phyloP scores from a whole-genome alignment of 106 monocot genomes.

The Dendrobium catenatum region DNA sequence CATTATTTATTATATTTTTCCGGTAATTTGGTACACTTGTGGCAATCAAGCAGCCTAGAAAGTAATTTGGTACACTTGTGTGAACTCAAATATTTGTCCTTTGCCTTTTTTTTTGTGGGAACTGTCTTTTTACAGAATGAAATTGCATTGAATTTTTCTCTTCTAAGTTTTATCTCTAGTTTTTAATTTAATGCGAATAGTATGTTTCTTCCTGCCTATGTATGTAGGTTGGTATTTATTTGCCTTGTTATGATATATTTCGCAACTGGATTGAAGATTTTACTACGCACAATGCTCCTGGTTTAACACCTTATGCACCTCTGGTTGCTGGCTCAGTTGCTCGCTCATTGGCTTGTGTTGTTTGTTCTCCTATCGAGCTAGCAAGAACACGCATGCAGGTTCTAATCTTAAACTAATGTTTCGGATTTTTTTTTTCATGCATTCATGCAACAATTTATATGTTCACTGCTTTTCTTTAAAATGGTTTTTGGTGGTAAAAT shows the following conservation, averaged over 20 bases:
- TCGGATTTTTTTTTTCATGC: not conserved
- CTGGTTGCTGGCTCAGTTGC: constrained; percentile 78
- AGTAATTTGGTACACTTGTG: not conserved
- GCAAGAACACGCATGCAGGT: constrained; percentile 99
- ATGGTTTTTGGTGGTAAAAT: no score
- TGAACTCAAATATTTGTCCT: not conserved
- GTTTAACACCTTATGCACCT: constrained; percentile 82
- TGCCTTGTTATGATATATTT: constrained; percentile 95
- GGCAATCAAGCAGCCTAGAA: not conserved
- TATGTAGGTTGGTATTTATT: constrained; percentile 86
- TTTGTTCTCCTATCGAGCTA: constrained; percentile 91
- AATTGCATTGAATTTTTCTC: not conserved
- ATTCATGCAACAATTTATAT: not conserved
- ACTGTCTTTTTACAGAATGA: not conserved
- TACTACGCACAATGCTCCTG: constrained; percentile 54
- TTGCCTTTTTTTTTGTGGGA: not conserved
- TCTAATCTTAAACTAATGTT: not conserved
- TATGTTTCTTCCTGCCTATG: constrained; percentile 6
- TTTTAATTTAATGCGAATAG: not conserved
- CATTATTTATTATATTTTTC: not conserved
- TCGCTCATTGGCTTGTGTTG: constrained; percentile 80
- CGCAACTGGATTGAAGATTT: constrained; percentile 80
- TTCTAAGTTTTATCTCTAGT: not conserved
- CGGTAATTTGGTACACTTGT: not conserved
- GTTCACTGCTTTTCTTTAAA: not conserved